phyloP scores from a whole-genome alignment of 345 rosid species.

The Eucalyptus virginea region DNA sequence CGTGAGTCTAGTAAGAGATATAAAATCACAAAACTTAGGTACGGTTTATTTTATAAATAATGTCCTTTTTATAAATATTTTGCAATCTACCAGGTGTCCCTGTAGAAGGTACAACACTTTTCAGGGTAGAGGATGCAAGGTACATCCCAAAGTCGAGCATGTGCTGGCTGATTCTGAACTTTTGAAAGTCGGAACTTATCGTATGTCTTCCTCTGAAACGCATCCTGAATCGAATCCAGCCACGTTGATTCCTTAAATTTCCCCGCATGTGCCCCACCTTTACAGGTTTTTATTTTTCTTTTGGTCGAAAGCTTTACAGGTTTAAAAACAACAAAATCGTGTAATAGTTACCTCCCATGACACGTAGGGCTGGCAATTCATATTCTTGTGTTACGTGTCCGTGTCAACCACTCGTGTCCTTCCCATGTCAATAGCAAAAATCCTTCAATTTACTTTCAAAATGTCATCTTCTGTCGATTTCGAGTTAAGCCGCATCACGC shows the following conservation, averaged over 20 bases:
- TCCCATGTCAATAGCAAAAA: background rate
- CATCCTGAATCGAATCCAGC: background rate
- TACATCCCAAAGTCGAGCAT: background rate
- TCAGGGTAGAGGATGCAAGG: background rate
- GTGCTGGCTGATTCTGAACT: background rate
- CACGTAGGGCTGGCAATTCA: background rate
- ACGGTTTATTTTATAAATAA: background rate
- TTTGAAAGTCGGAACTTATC: background rate
- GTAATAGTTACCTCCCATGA: background rate
- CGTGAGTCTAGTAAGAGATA: no score
- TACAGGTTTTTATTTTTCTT: no score
- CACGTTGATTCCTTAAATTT: background rate
- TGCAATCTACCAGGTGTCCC: background rate
- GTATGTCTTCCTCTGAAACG: background rate
- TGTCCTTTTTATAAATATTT: background rate
- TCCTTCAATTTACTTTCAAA: background rate
- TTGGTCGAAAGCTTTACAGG: background rate
- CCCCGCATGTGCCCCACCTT: background rate
- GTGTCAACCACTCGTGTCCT: background rate
- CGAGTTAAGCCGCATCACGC: background rate
- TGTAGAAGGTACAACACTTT: background rate
- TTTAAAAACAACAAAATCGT: background rate
- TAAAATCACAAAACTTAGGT: background rate
- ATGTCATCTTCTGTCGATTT: background rate
- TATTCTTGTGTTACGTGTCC: background rate